Evolutionary conservation across 768 basidiomycete genomes (phyloP), one percentile per base, ranked within the genome.

Genomic region (Candolleomyces eurysporus): DNA sequence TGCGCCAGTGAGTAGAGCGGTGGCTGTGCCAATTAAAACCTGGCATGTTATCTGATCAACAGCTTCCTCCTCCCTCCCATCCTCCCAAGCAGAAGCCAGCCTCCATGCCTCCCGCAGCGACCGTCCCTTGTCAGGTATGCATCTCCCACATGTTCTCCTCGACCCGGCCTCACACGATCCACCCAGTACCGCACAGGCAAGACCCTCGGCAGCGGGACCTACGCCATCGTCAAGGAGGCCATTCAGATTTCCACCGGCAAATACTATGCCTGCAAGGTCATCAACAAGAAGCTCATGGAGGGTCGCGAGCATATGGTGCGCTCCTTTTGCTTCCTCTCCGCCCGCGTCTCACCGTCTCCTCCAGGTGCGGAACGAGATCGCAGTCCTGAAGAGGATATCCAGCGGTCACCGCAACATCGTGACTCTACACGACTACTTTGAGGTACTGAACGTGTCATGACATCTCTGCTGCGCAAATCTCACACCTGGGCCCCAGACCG

Each of bases 251-350:
- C 90, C 78, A 94, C 94, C 1, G 80, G 80, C 62, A 85, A 97
- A 74, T 96, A 96, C 78, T 98, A 90, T 80, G 97, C 96, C 21
- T 98, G 96, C 85, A 99, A 99, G 76, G 97, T 98, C 69, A 95
- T 98, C 78, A 98, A 96, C 87, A 98, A 98, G 84, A 94, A 96
- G 70, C 86, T 97, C 61, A 97, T 97, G 95, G 92, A 96, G 72
- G 96, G 96, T 5, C 82, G 96, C 64, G 96, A 98, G 77, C 88
- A 96, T 72, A 98, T 99, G 96, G 96, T 95, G 21, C 66, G 86
- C 71, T 42, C 32, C 7, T 53, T 59, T 17, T 3, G 45, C 16
- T 48, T 30, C 14, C 21, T 21, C 57, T 30, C 14, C 11, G 61
- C 60, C 58, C 48, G 40, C 40, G 49, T 49, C 48, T 58, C 17